phyloP scores from a whole-genome alignment of 257 asterid genomes.

The Lithospermum erythrorhizon region DNA sequence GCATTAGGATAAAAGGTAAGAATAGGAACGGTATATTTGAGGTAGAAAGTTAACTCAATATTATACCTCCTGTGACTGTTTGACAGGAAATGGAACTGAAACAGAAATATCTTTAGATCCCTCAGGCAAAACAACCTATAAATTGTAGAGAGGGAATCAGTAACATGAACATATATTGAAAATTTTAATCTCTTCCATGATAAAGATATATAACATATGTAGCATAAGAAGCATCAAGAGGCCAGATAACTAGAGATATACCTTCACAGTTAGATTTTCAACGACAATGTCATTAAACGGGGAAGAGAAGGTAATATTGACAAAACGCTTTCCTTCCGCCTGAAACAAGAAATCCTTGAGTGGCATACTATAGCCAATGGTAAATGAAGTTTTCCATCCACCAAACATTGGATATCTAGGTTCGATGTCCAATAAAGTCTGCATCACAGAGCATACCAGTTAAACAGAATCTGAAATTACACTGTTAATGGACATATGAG shows the following conservation, averaged over 20 bases:
- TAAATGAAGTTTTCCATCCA: constrained; percentile 94
- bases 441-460: constrained; percentile 19
- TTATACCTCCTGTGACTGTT: constrained; percentile 68
- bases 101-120: constrained; percentile 65
- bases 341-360: constrained; percentile 80
- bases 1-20: constrained; percentile 19
- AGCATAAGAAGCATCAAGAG: background rate
- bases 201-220: background rate
- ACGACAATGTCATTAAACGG: constrained; percentile 70
- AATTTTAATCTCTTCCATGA: background rate
- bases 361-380: constrained; percentile 90
- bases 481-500: constrained; percentile 8
- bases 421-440: constrained; percentile 88
- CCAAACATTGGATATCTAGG: constrained; percentile 98
- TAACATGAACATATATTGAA: background rate
- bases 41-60: constrained; percentile 5
- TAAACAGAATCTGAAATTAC: constrained; percentile 12
- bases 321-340: constrained; percentile 69
- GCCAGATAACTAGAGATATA: constrained; percentile 11
- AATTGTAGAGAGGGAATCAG: background rate
- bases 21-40: constrained; percentile 12
- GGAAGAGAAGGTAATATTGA: constrained; percentile 68
- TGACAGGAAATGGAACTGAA: constrained; percentile 57
- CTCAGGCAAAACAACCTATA: constrained; percentile 88
- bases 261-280: constrained; percentile 85